phyloP scores from a whole-genome alignment of 164 flowering plant species.

The Protea cynaroides region DNA sequence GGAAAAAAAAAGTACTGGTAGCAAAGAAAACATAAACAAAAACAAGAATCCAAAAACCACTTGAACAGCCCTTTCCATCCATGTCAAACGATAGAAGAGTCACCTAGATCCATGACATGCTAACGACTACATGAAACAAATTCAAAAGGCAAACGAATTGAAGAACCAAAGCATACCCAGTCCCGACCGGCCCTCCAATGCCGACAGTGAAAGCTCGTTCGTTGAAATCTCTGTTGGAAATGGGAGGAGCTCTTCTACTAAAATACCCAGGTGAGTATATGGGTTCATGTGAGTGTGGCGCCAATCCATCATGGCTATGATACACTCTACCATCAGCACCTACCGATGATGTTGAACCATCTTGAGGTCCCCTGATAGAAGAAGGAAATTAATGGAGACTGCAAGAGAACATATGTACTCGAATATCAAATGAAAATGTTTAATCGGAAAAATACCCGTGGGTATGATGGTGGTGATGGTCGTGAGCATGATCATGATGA shows the following conservation, averaged over 20 bases:
- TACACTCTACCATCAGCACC: slow-evolving; percentile 79
- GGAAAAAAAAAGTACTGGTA: not conserved
- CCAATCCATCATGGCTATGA: slow-evolving; percentile 95
- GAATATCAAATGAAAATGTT: not conserved
- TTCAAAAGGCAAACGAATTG: not conserved
- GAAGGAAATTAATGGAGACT: not conserved
- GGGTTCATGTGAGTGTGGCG: slow-evolving; percentile 96
- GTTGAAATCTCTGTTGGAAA: slow-evolving; percentile 57
- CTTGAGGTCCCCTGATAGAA: slow-evolving; percentile 12
- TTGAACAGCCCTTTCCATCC: too few species aligned
- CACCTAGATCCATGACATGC: not conserved
- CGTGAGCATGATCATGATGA: slow-evolving; percentile 20
- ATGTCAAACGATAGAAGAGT: too few species aligned
- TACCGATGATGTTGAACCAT: slow-evolving; percentile 46
- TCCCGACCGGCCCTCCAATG: slow-evolving; percentile 98
- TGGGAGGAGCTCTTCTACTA: slow-evolving; percentile 73
- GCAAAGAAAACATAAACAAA: not conserved
- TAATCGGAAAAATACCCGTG: slow-evolving; percentile 9
- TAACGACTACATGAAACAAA: not conserved
- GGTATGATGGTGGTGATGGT: slow-evolving; percentile 23
- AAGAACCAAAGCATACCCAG: slow-evolving; percentile 54
- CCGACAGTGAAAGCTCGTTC: slow-evolving; percentile 94
- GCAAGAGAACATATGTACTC: not conserved
- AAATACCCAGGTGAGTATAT: slow-evolving; percentile 91
- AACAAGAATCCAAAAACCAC: not conserved